Evolutionary conservation across 768 basidiomycete species (phyloP).

Genomic region (Tubosaeta brunneosetosa): DNA sequence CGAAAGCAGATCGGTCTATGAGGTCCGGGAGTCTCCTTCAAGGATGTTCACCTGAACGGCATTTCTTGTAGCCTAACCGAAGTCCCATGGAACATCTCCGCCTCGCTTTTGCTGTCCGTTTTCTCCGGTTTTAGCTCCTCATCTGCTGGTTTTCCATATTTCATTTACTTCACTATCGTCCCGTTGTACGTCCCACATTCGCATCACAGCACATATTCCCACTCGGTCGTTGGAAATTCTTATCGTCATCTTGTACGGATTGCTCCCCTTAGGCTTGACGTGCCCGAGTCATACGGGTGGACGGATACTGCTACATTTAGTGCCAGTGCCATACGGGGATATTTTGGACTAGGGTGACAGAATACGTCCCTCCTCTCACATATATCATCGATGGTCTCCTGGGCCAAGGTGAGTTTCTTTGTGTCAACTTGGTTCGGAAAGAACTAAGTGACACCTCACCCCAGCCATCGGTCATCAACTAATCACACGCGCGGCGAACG

Average conservation of each 20-base stretch:
- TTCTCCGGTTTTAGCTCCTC: slow-evolving; percentile 41
- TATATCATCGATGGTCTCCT: slow-evolving; percentile 45
- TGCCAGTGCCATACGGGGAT: slow-evolving; percentile 47
- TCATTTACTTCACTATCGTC: slow-evolving; percentile 34
- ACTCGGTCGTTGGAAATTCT: slow-evolving; percentile 39
- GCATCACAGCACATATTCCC: slow-evolving; percentile 40
- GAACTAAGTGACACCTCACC: not conserved
- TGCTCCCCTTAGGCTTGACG: not conserved
- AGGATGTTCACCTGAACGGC: slow-evolving; percentile 63
- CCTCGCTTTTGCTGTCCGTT: slow-evolving; percentile 38
- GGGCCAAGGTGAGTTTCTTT: slow-evolving; percentile 23
- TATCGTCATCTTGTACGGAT: slow-evolving; percentile 39
- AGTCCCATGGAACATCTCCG: slow-evolving; percentile 40
- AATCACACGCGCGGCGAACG: slow-evolving; percentile 47
- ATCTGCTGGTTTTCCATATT: slow-evolving; percentile 39
- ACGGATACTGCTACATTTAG: slow-evolving; percentile 16
- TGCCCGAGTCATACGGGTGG: not conserved
- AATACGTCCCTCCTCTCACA: slow-evolving; percentile 44
- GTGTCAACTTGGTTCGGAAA: not conserved
- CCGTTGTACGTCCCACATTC: slow-evolving; percentile 43
- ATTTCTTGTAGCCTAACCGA: slow-evolving; percentile 48
- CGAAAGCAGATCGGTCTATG: slow-evolving; percentile 50
- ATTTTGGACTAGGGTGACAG: slow-evolving; percentile 32
- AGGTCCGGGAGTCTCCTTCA: slow-evolving; percentile 59
- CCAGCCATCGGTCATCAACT: slow-evolving; percentile 37